Evolutionary conservation across 208 protist genomes (phyloP).

Genomic region (Trypanosoma caninum): DNA sequence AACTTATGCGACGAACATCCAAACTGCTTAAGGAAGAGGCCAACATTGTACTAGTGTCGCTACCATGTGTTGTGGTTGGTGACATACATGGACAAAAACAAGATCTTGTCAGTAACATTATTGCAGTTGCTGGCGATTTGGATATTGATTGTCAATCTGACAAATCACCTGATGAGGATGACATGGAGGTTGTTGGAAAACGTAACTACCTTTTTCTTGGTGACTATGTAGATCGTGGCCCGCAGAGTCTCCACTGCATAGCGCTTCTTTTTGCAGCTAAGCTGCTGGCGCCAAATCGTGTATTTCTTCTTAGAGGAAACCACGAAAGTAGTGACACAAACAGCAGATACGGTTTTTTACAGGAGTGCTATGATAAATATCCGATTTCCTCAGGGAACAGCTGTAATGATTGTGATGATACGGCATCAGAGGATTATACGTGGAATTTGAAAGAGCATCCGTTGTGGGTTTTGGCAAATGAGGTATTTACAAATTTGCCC

Average conservation of each 20-base stretch:
- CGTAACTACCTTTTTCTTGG: conserved; percentile 98
- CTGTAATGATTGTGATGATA: not conserved
- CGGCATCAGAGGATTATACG: conserved; percentile 30
- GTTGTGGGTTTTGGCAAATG: conserved; percentile 73
- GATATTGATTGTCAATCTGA: not conserved
- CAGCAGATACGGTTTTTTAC: conserved; percentile 99
- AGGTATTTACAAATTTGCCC: conserved; percentile 66
- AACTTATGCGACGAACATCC: conserved; percentile 63
- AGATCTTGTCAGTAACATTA: conserved; percentile 66
- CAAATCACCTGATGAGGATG: not conserved
- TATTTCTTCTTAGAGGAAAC: conserved; percentile 99
- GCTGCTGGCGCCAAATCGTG: conserved; percentile 96
- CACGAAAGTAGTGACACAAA: conserved; percentile 99
- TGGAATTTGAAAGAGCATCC: conserved; percentile 75
- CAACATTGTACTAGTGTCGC: conserved; percentile 94
- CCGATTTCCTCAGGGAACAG: conserved; percentile 22
- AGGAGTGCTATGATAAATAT: conserved; percentile 96
- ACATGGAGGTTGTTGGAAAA: not conserved
- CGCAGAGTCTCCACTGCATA: conserved; percentile 95
- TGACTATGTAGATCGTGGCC: conserved; percentile 99
- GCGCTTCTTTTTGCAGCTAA: conserved; percentile 95
- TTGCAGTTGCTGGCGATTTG: conserved; percentile 62
- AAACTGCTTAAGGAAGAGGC: conserved; percentile 90
- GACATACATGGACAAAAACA: conserved; percentile 85
- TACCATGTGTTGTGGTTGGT: conserved; percentile 90